A percentile compares a stretch with the other conserved stretches of the same genome.
phyloP scores from a whole-genome alignment of 2,329 filamentous ascomycete genomes.

The Fusarium lyarnte region DNA sequence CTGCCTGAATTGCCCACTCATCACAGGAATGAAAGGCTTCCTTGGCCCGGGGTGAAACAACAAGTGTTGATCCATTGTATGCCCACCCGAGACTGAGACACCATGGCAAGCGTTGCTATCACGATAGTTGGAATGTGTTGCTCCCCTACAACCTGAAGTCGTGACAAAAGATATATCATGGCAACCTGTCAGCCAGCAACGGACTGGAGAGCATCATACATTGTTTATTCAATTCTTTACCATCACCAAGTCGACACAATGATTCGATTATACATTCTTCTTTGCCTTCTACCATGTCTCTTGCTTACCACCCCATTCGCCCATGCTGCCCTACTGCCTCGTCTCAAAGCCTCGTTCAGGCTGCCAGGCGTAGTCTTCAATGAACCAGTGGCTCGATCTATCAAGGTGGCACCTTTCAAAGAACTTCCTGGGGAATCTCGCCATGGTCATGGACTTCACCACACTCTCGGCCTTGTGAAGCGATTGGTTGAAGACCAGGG shows the following conservation, averaged over 20 bases:
- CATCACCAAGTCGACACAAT: constrained; percentile 31
- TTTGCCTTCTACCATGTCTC: constrained; percentile 29
- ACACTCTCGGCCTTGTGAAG: constrained; percentile 28
- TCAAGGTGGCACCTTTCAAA: constrained; percentile 19
- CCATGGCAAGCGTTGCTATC: constrained; percentile 31
- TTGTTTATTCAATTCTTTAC: not conserved
- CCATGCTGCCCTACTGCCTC: constrained; percentile 20
- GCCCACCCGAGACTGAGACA: constrained; percentile 32
- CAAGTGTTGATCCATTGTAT: constrained; percentile 29
- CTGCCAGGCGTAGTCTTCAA: constrained; percentile 13
- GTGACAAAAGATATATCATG: constrained; percentile 34
- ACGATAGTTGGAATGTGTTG: constrained; percentile 48
- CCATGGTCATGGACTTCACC: constrained; percentile 18
- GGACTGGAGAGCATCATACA: not conserved
- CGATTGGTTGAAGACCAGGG: constrained; percentile 41
- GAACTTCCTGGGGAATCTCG: constrained; percentile 4
- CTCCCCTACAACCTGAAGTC: constrained; percentile 41
- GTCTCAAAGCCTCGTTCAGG: constrained; percentile 1
- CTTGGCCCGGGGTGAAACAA: constrained; percentile 12
- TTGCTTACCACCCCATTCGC: constrained; percentile 6
- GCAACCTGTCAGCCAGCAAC: not conserved
- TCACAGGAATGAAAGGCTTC: constrained; percentile 29
- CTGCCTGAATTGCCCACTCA: not conserved
- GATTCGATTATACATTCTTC: constrained; percentile 33
- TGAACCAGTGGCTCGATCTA: constrained; percentile 12